A percentile compares a stretch with the other conserved stretches of the same genome.
These are phyloP conservation scores for Astragalus glycyphyllos DNA, from an alignment of 306 rosid genomes.

Conservation along the genomic window DNA sequence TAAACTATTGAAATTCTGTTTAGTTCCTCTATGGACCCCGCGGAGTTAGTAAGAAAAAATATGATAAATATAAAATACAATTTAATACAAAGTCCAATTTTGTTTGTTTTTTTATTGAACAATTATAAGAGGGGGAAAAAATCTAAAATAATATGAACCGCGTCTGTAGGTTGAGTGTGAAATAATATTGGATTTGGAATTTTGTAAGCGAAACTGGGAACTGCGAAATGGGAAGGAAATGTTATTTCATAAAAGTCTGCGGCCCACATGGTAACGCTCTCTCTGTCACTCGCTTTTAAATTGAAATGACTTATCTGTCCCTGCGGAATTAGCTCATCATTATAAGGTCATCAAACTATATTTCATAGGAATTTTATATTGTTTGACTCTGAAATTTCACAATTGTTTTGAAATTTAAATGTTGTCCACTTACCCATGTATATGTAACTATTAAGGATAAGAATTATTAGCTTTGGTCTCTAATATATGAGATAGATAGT, in stretches of 20 bases:
- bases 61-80: too few relatives aligned
- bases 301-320: constrained; percentile 38
- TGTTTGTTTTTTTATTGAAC: background rate
- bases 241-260: constrained; percentile 35
- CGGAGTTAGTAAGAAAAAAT: background rate
- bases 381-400: constrained; percentile 3
- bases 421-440: constrained; percentile 17
- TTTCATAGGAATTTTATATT: background rate
- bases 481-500: too few relatives aligned
- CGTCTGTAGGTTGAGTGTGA: constrained; percentile 27
- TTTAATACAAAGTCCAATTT: too few relatives aligned
- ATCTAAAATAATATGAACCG: background rate
- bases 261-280: background rate
- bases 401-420: constrained; percentile 14
- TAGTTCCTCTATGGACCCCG: background rate
- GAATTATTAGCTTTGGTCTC: too few relatives aligned
- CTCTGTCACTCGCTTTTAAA: constrained; percentile 29
- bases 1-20: too few relatives aligned
- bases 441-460: too few relatives aligned
- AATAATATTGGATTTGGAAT: background rate
- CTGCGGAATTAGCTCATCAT: background rate
- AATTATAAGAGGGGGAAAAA: background rate
- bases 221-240: background rate
- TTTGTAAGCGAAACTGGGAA: constrained; percentile 13
- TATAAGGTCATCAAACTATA: too few relatives aligned